Evolutionary conservation across 495 filamentous ascomycete genomes (phyloP), one percentile per base, ranked within the genome.

Genomic region (Oleoguttula mirabilis): DNA sequence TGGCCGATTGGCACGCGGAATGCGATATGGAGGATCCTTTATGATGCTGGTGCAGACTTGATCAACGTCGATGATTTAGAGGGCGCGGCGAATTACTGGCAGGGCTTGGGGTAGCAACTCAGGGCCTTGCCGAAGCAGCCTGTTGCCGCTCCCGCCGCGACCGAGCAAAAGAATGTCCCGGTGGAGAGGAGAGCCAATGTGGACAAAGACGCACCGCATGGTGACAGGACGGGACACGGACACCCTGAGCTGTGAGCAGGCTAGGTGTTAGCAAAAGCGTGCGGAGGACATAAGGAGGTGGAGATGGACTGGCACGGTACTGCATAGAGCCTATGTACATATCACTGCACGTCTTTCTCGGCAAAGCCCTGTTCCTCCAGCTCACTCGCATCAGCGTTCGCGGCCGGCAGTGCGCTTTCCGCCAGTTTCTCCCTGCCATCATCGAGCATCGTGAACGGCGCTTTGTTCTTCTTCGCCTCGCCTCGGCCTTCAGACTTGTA

Each of bases 401-500:
- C 33, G 17, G 17, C 23, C 11, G 33, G 25, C 12, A 14, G 24
- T 11, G 27, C 25, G 11, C 10, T 32, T 15, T 77, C 73, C 22
- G 63, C 60, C n/a, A 67, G 55, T 34, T 67, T 66, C 52, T 72
- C 61, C 25, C 62, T 59, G 3, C 57, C 60, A 45, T 72, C 67
- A 42, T 76, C 65, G 7, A 80, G 59, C 35, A 62, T 60, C 4
- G 64, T 71, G 63, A 79, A 94, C 0, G 75, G 72, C 4, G 72
- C 67, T 7, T 71, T 67, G 54, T 88, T 87, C 51, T 77, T 80
- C 60, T 71, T 80, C 17, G 64, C 58, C 43, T 80, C 75, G 10
- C 70, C 67, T n/a, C 66, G 60, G n/a, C 76, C 67, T 16, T 76
- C 71, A 36, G 76, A 69, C 55, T 81, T 82, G 46, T 78, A 79